Conservation (phyloP, 1,139 yeast species). For the Suhomyces kunorum region DNA sequence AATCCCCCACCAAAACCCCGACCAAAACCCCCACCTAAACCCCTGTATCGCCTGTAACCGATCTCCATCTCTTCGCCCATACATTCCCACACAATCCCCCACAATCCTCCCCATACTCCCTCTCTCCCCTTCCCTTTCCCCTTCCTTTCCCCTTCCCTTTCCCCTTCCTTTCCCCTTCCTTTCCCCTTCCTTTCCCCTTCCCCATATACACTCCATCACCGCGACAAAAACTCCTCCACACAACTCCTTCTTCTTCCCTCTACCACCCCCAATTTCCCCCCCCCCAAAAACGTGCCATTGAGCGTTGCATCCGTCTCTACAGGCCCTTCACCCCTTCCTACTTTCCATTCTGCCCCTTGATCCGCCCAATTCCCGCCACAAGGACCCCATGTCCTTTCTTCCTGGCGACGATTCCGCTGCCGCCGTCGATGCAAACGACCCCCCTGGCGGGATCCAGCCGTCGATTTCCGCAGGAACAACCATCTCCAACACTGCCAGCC, state of each 20-base stretch:
- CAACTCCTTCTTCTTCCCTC: not conserved
- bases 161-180: not conserved
- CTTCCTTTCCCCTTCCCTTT: not conserved
- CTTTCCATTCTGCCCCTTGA: too few relatives aligned
- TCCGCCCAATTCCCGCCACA: too few relatives aligned
- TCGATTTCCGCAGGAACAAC: constrained; percentile 5
- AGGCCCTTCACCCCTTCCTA: too few relatives aligned
- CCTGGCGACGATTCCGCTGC: constrained; percentile 2
- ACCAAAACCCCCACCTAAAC: not conserved
- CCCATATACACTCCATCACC: constrained; percentile 4
- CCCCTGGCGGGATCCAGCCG: not conserved
- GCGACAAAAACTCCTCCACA: too few relatives aligned
- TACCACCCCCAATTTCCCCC: not conserved
- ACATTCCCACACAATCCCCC: not conserved
- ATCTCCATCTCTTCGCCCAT: too few relatives aligned
- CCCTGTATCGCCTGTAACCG: not conserved
- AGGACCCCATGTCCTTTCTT: constrained; percentile 6
- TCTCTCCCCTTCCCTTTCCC: not conserved
- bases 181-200: not conserved
- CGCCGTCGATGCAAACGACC: too few relatives aligned
- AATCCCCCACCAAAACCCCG: not conserved
- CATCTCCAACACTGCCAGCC: constrained; percentile 42
- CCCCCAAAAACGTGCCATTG: constrained; percentile 1
- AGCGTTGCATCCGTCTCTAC: not conserved
- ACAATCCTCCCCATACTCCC: not conserved